Base-by-base conservation (phyloP, 2,329 filamentous ascomycete species). In the Cordyceps javanica region DNA sequence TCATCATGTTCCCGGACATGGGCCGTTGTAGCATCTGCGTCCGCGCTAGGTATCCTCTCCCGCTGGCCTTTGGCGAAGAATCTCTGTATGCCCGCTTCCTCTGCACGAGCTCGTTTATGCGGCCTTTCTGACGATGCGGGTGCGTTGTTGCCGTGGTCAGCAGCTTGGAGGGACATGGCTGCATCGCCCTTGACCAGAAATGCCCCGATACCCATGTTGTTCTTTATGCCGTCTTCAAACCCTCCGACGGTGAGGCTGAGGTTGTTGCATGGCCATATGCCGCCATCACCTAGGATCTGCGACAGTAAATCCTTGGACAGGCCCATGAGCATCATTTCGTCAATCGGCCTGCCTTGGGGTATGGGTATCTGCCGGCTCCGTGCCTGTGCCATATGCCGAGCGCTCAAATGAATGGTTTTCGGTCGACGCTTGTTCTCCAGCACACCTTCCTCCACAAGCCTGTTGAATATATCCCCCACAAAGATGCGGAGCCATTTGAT, bases 191-290 rank as follows among this genome's bases (percentile, higher is more conserved):
- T 87, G 26, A 96, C 77, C n/a, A 99, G 77, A 67, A 97, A 97
- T 1, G 83, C 80, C 45, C 88, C 87, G 63, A 99, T 97, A 34
- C 88, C 90, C 77, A 86, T 87, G 67, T 96, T 97, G 5, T 90
- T 88, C 41, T 81, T 84, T 59, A 93, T 77, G 2, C 90, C 89
- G 62, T 97, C 91, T 70, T 97, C 92, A 62, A 97, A 97, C 0
- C 91, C 92, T n/a, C 85, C 87, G 25, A 97, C 90, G 62, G 88
- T 92, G 46, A 97, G 74, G 59, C 90, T 94, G 9, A 99, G 77
- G 67, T 96, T 94, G n/a, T 85, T 79, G 68, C 94, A 97, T 7
- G 94, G 94, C 91, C 91, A 97, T 16, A 89, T 86, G 53, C 81
- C 77, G 1, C 90, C 91, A 63, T 96, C 91, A 2, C 82, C 80